Percentiles rank a stretch among this genome's conserved stretches.
These are phyloP conservation scores for Populus pruinosa DNA, from an alignment of 345 rosid species.

Conservation along the genomic window DNA sequence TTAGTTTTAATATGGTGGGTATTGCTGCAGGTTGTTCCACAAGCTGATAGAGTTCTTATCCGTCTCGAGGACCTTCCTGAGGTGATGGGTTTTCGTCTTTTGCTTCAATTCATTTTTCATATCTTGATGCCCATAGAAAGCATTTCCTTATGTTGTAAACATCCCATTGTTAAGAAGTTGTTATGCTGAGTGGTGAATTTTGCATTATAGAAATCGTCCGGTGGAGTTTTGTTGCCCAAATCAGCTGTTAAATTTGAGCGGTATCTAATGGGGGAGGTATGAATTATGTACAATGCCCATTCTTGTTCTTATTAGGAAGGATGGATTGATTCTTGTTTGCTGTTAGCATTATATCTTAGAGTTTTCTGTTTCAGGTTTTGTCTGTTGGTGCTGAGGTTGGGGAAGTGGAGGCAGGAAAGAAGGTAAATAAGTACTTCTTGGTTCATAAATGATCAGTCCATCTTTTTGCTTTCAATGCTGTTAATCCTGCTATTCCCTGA, in stretches of 20 bases:
- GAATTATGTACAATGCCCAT: not conserved
- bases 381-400: slow-evolving; percentile 72
- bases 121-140: not conserved
- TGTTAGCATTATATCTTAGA: not conserved
- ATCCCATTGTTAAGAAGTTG: not conserved
- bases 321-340: too few species aligned
- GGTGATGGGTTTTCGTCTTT: slow-evolving; percentile 29
- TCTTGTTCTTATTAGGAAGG: not conserved
- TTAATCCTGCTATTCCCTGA: not conserved
- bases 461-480: not conserved
- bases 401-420: slow-evolving; percentile 66
- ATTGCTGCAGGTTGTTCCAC: slow-evolving; percentile 74
- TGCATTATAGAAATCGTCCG: slow-evolving; percentile 64
- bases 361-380: slow-evolving; percentile 41
- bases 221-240: slow-evolving; percentile 87
- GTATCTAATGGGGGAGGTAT: slow-evolving; percentile 81
- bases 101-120: not conserved
- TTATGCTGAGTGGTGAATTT: slow-evolving; percentile 4
- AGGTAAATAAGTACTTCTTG: slow-evolving; percentile 35
- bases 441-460: not conserved
- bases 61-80: slow-evolving; percentile 77
- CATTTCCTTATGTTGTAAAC: not conserved
- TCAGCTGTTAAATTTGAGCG: slow-evolving; percentile 91
- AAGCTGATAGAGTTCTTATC: slow-evolving; percentile 85
- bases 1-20: not conserved